phyloP scores from a whole-genome alignment of 306 rosid genomes.

The Rubus parviflorus region DNA sequence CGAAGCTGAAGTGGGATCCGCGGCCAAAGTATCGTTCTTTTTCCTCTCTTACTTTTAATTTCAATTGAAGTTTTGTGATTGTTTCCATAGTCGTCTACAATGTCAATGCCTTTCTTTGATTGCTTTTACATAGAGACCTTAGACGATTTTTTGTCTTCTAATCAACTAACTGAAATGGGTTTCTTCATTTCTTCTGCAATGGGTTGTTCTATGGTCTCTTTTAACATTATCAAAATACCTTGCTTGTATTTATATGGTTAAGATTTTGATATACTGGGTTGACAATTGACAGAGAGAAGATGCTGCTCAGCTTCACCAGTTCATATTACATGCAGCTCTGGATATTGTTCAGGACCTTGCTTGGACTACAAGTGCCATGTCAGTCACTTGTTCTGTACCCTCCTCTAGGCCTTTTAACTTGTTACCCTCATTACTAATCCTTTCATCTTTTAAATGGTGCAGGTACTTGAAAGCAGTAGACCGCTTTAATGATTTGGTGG shows the following conservation, averaged over 20 bases:
- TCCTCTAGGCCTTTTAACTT: background rate
- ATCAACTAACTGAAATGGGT: background rate
- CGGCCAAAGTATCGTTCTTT: constrained; percentile 61
- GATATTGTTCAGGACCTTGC: constrained; percentile 99
- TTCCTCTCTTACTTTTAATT: background rate
- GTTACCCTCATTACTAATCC: constrained; percentile 11
- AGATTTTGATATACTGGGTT: constrained; percentile 5
- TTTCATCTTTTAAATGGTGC: constrained; percentile 33
- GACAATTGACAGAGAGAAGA: constrained; percentile 76
- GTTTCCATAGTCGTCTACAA: background rate
- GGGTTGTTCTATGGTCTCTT: too few relatives aligned
- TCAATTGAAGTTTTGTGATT: background rate
- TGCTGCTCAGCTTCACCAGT: constrained; percentile 96
- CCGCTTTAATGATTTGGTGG: constrained; percentile 87
- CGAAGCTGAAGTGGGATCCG: constrained; percentile 98
- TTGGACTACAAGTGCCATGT: constrained; percentile 99
- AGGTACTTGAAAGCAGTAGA: constrained; percentile 95
- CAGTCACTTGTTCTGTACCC: constrained; percentile 26
- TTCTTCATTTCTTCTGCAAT: background rate
- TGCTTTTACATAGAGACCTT: background rate
- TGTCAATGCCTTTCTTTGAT: background rate
- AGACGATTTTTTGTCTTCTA: background rate
- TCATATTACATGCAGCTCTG: constrained; percentile 87
- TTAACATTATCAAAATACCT: too few relatives aligned
- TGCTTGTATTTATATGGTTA: background rate